A percentile compares a stretch with the other conserved stretches of the same genome.
phyloP scores from a whole-genome alignment of 139 green algal species.

The Ettlia oleoabundans region DNA sequence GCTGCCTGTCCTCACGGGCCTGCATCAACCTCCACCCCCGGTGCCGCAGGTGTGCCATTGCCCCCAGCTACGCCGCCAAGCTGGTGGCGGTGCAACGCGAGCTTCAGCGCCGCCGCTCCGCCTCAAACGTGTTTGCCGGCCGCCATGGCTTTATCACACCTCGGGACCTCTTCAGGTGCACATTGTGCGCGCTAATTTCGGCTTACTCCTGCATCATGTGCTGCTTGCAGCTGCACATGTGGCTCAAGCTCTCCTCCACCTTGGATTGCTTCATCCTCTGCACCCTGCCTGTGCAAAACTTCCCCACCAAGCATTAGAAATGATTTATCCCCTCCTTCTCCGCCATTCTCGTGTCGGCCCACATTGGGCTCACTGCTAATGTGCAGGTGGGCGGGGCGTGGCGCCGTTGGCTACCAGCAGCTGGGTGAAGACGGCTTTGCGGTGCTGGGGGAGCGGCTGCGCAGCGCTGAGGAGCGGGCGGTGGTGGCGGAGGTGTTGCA shows the following conservation, averaged over 20 bases:
- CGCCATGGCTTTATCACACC: constrained; percentile 97
- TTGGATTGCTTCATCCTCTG: not conserved
- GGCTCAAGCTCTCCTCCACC: not conserved
- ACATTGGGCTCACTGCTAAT: too few relatives aligned
- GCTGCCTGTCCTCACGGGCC: not conserved
- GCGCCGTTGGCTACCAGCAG: constrained; percentile 84
- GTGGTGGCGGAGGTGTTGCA: constrained; percentile 80
- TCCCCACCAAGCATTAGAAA: too few relatives aligned
- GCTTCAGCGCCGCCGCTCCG: constrained; percentile 81
- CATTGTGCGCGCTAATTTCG: not conserved
- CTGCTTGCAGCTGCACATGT: not conserved
- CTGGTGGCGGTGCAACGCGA: constrained; percentile 92
- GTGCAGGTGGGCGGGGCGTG: constrained; percentile 81
- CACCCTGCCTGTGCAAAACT: too few relatives aligned
- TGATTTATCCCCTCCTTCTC: too few relatives aligned
- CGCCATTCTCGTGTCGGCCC: too few relatives aligned
- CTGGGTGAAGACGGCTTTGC: constrained; percentile 90
- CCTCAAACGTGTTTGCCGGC: constrained; percentile 89
- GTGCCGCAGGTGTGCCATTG: constrained; percentile 58
- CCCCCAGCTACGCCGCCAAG: constrained; percentile 84
- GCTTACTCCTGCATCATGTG: not conserved
- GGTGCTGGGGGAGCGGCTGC: constrained; percentile 92
- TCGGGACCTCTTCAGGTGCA: constrained; percentile 93
- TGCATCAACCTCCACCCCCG: not conserved
- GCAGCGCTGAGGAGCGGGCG: constrained; percentile 71